These are phyloP conservation scores for Dictyostelium firmibasis DNA, from an alignment of 78 protist species.

Conservation along the genomic window DNA sequence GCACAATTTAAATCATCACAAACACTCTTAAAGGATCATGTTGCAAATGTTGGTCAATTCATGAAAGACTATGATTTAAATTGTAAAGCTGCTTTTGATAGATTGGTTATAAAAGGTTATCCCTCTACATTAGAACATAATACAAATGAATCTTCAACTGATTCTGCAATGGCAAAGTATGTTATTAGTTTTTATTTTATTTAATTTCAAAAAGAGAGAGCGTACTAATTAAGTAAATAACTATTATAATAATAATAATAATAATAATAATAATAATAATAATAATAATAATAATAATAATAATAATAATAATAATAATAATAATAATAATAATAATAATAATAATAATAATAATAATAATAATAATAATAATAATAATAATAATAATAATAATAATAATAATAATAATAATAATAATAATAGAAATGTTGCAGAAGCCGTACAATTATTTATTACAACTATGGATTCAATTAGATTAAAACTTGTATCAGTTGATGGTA, in stretches of 20 bases:
- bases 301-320: too few relatives aligned
- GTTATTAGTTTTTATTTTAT: background rate
- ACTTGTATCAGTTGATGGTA: constrained; percentile 88
- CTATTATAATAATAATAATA: too few relatives aligned
- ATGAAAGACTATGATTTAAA: constrained; percentile 83
- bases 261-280: too few relatives aligned
- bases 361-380: too few relatives aligned
- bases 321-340: too few relatives aligned
- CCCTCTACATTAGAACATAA: constrained; percentile 60
- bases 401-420: too few relatives aligned
- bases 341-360: too few relatives aligned
- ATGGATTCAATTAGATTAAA: constrained; percentile 88
- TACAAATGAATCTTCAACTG: constrained; percentile 39
- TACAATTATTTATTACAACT: constrained; percentile 88
- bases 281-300: too few relatives aligned
- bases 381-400: background rate
- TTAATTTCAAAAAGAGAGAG: too few relatives aligned
- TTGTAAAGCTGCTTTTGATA: constrained; percentile 73
- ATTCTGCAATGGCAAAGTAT: constrained; percentile 65
- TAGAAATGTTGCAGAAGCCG: constrained; percentile 88
- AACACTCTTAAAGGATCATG: constrained; percentile 44
- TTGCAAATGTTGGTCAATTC: constrained; percentile 61
- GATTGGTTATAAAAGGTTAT: constrained; percentile 58
- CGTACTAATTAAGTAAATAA: too few relatives aligned
- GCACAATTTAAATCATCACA: constrained; percentile 88